Evolutionary conservation across 1,284 basidiomycete species (phyloP).

Genomic region (Mrakiaceae sp.): DNA sequence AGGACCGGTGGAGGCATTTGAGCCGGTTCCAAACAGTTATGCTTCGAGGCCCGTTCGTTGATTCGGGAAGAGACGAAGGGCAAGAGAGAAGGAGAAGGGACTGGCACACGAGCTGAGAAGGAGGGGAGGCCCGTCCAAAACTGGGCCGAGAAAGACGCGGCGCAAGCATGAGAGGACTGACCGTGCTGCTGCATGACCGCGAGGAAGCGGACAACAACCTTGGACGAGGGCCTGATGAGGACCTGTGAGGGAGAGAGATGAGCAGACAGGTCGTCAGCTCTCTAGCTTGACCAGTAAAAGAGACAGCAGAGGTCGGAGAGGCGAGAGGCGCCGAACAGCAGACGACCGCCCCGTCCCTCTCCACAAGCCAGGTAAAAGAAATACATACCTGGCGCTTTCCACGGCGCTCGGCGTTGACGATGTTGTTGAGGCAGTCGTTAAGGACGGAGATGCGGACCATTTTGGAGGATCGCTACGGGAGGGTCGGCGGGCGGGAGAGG

Average conservation of each 20-base stretch:
- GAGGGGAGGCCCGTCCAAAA: constrained; percentile 1
- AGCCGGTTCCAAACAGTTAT: constrained; percentile 36
- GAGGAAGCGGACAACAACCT: constrained; percentile 92
- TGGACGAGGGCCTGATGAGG: constrained; percentile 85
- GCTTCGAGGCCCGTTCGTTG: constrained; percentile 28
- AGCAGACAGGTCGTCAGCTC: neutral
- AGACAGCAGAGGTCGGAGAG: neutral
- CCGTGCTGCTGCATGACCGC: constrained; percentile 97
- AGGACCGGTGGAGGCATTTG: constrained; percentile 29
- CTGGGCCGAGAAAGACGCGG: constrained; percentile 5
- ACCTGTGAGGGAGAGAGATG: constrained; percentile 47
- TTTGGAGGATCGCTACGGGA: constrained; percentile 22
- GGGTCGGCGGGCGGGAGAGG: constrained; percentile 1
- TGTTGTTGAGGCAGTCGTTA: constrained; percentile 79
- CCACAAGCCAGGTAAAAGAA: neutral
- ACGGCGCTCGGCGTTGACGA: constrained; percentile 95
- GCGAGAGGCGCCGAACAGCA: neutral
- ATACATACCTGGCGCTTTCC: constrained; percentile 57
- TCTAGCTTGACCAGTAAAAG: neutral
- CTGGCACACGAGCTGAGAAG: neutral
- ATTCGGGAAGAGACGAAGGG: neutral
- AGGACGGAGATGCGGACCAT: constrained; percentile 38
- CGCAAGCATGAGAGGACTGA: constrained; percentile 38
- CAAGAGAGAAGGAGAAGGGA: neutral
- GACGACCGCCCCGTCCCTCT: neutral